Evolutionary conservation across 139 green algal species (phyloP), one percentile per base, ranked within the genome.

Genomic region (Chlamydomonas schloesseri): DNA sequence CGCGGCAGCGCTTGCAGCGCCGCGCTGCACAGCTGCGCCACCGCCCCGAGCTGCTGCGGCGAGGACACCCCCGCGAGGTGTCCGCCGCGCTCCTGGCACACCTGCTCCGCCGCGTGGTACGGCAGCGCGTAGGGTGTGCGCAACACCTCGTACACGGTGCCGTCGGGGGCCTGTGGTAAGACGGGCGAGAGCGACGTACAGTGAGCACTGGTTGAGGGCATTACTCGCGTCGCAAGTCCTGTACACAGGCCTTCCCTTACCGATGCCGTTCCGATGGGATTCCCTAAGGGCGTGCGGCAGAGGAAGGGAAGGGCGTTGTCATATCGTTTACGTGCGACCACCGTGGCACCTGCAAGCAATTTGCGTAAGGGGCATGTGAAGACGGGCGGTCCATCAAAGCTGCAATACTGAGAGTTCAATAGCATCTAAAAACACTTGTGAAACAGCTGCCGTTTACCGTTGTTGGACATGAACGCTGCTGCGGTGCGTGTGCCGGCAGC

Each of bases 101-200:
- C 64, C 64, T 37, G 64, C n/a, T 71, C 64, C n/a, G 64, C 64
- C n/a, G 64, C 64, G 64, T 71, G 64, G 64, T 37, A 71, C 64
- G 64, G 64, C 64, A 71, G 64, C 14, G 64, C 29, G n/a, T 71
- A 29, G 13, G 64, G 64, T 10, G 64, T 71, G 29, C 6, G 8
- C 3, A 71, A 8, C 11, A 71, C n/a, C 13, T 71, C 64, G n/a
- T 71, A 71, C 64, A 29, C 23, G 9, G n/a, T 37, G 26, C n/a
- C n/a, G n/a, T 37, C 64, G 8, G 20, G 8, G 10, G 64, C n/a
- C 64, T 71, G n/a, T 1, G 15, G 60, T 68, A 21, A 60, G 17
- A 14, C 11, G 50, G 50, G 50, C 11, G 11, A 57, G 50, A 57
- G 14, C 50, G 14, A 57, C 50, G 11, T 57, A 14, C 50, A 57